phyloP scores from a whole-genome alignment of 148 eudicot species.

The Vaccinium corymbosum region DNA sequence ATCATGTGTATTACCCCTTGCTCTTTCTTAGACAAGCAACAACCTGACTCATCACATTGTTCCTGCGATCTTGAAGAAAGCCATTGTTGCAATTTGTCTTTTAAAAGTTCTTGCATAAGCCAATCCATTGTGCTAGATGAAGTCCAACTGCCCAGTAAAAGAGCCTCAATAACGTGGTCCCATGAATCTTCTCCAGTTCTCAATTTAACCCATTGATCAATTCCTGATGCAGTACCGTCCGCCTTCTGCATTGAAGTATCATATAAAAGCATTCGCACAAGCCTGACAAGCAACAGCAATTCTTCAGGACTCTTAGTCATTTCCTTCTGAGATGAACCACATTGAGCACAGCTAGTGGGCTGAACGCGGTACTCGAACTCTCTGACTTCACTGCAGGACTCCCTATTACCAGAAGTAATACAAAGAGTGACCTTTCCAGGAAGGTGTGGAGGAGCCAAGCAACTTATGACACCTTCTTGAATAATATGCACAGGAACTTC shows the following conservation, averaged over 20 bases:
- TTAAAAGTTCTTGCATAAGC: constrained; percentile 78
- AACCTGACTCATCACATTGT: constrained; percentile 23
- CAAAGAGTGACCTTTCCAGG: constrained; percentile 75
- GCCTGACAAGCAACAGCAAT: constrained; percentile 62
- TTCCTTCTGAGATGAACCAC: constrained; percentile 37
- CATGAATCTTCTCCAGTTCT: constrained; percentile 52
- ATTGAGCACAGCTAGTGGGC: constrained; percentile 27
- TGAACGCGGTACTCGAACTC: constrained; percentile 77
- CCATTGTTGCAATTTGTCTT: constrained; percentile 80
- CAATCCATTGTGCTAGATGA: constrained; percentile 52
- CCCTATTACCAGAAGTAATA: constrained; percentile 70
- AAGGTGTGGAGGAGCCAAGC: constrained; percentile 69
- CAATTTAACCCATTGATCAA: constrained; percentile 27
- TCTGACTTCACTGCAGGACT: constrained; percentile 84
- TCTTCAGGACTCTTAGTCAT: constrained; percentile 57
- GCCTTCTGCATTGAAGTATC: constrained; percentile 33
- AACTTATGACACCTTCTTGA: constrained; percentile 78
- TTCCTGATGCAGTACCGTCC: constrained; percentile 33
- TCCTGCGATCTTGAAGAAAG: constrained; percentile 44
- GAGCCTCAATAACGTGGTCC: constrained; percentile 58
- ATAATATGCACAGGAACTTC: constrained; percentile 78
- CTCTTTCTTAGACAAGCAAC: constrained; percentile 73
- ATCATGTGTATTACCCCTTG: constrained; percentile 93
- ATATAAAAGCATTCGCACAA: constrained; percentile 65
- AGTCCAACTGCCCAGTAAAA: constrained; percentile 55